Evolutionary conservation across 495 filamentous ascomycete species (phyloP), one percentile per base, ranked within the genome.

Genomic region (Margaritispora aquatica): DNA sequence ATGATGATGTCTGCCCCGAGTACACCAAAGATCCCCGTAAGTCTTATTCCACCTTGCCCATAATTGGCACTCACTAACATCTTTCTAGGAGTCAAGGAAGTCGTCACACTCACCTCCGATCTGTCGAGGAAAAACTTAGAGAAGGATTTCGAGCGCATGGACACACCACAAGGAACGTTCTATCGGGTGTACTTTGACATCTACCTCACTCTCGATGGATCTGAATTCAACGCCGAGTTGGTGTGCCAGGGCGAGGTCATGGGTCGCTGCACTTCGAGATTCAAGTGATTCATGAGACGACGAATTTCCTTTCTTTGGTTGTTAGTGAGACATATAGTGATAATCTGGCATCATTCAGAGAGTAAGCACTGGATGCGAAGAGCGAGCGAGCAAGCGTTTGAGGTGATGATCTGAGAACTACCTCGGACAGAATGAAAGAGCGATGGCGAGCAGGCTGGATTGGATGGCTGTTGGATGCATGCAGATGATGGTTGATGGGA

Each of bases 211-310:
- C 85, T 98, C 19, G 94, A 98, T 68, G 94, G 94, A 41, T 92
- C 87, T 60, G 94, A 98, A 71, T 98, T 98, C 77, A 97, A 93
- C 62, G 94, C 94, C 50, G 95, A 97, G 80, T 74, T 98, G 26
- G 95, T 97, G 50, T 98, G 94, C 76, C 94, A 98, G 68, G 95
- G 95, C 68, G 94, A 97, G 75, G 90, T 98, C 60, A 98, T 98
- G 94, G 94, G 94, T 61, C 85, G 92, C 52, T 97, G 92, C 84
- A 82, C 90, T 50, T 89, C 92, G 51, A 84, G 91, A 69, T 97
- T 97, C 71, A 77, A 79, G 67, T 83, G 71, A 71, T 49, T 27
- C 29, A 24, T 4, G 34, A 46, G 26, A 53, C 50, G 29, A 63
- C 64, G 61, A 67, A 61, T 63, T 63, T 63, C 64, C 52, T 67